A percentile compares a stretch with the other conserved stretches of the same genome.
Evolutionary conservation across 1,284 basidiomycete genomes (phyloP).

Genomic region (Tylopilus orsonianus): DNA sequence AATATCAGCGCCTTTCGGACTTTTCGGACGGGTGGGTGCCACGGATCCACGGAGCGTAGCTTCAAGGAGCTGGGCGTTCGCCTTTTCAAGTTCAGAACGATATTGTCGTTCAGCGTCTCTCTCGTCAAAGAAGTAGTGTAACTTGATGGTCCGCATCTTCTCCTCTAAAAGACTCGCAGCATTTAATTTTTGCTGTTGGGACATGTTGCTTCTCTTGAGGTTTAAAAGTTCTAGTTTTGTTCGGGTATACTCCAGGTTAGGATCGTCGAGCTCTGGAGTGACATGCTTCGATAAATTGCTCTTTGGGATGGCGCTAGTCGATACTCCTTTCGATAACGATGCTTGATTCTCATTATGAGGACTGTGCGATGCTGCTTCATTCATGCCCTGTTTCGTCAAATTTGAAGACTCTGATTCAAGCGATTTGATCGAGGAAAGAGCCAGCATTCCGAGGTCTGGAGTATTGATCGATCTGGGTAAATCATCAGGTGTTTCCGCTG

Average conservation of each 20-base stretch:
- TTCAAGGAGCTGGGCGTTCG: constrained; percentile 51
- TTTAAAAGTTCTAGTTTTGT: constrained; percentile 57
- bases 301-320: constrained; percentile 10
- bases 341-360: constrained; percentile 12
- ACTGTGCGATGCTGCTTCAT: constrained; percentile 36
- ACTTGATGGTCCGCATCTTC: constrained; percentile 55
- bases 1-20: constrained; percentile 1
- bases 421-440: neutral
- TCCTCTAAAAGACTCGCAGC: constrained; percentile 41
- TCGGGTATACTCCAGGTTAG: constrained; percentile 61
- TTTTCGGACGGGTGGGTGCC: constrained; percentile 3
- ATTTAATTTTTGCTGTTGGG: constrained; percentile 8
- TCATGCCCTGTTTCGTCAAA: constrained; percentile 34
- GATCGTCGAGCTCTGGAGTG: constrained; percentile 50
- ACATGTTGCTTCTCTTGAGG: constrained; percentile 23
- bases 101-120: constrained; percentile 67
- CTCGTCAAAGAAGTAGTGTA: constrained; percentile 75
- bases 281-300: constrained; percentile 29
- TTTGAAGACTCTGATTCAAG: constrained; percentile 2
- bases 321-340: constrained; percentile 18
- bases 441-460: neutral
- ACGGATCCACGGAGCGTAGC: constrained; percentile 49
- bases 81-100: constrained; percentile 54
- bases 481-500: constrained; percentile 14
- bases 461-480: constrained; percentile 2